Conservation (phyloP, 305 asterid genomes). For the Nicotiana rustica region DNA sequence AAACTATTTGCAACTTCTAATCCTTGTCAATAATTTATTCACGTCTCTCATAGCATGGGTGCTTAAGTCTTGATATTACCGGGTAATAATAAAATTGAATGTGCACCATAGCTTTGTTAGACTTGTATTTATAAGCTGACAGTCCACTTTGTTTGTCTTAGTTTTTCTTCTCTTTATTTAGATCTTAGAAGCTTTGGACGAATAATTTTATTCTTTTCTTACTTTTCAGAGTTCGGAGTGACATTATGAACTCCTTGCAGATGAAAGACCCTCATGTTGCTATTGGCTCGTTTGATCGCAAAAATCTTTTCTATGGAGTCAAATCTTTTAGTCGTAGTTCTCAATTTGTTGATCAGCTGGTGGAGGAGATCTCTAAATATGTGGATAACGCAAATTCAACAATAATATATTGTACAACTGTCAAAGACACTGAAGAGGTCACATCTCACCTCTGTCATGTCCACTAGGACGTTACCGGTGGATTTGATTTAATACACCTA, state of each 20-base stretch:
- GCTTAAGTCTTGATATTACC: background rate
- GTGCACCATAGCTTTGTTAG: conserved; percentile 26
- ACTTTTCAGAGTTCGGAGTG: conserved; percentile 73
- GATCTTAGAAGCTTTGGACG: conserved; percentile 35
- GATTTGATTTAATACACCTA: conserved; percentile 4
- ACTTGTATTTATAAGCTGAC: conserved; percentile 25
- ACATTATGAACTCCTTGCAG: conserved; percentile 74
- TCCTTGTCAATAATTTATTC: conserved; percentile 16
- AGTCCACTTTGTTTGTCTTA: conserved; percentile 18
- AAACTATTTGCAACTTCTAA: conserved; percentile 1
- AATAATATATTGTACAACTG: conserved; percentile 85
- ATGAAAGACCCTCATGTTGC: conserved; percentile 74
- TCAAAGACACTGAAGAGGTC: conserved; percentile 89
- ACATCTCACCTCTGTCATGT: conserved; percentile 37
- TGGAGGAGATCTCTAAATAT: conserved; percentile 62
- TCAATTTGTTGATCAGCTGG: conserved; percentile 69
- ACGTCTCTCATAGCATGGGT: conserved; percentile 4
- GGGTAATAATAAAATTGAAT: background rate
- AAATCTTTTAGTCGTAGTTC: conserved; percentile 64
- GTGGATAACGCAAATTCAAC: conserved; percentile 66
- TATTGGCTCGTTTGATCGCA: conserved; percentile 93
- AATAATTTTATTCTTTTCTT: conserved; percentile 28
- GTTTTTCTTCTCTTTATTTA: conserved; percentile 23
- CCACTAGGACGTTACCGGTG: conserved; percentile 15
- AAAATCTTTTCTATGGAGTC: conserved; percentile 85